Conservation (phyloP, 441 rosid genomes). For the Pelargonium myrrhifolium region DNA sequence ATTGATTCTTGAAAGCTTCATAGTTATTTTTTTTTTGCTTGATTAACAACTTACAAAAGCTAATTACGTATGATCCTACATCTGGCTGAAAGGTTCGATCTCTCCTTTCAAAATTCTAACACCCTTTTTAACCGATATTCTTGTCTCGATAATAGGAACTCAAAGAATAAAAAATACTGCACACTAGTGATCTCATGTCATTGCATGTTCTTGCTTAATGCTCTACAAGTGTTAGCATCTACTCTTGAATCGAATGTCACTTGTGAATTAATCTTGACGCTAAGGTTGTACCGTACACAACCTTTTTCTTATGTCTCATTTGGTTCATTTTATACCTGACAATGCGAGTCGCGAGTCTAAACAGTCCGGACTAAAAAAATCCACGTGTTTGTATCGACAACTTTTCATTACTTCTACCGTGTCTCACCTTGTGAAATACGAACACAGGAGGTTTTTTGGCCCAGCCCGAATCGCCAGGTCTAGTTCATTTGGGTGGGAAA, state of each 20-base stretch:
- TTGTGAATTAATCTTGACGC: background rate
- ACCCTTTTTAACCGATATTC: background rate
- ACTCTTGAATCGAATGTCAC: background rate
- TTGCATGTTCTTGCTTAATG: background rate
- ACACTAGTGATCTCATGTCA: background rate
- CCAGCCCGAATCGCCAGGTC: no score
- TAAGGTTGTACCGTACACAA: background rate
- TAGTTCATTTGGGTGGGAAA: slow-evolving; percentile 16
- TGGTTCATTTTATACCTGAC: background rate
- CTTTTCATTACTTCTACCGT: no score
- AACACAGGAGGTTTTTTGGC: no score
- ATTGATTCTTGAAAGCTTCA: background rate
- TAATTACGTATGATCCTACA: background rate
- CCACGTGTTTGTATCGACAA: no score
- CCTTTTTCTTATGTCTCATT: background rate
- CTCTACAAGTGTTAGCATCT: slow-evolving; percentile 1
- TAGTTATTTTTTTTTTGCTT: no score
- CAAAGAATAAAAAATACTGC: background rate
- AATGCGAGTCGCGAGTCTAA: no score
- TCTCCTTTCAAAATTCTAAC: no score
- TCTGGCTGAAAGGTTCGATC: background rate
- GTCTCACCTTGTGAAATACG: no score
- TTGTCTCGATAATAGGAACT: slow-evolving; percentile 2
- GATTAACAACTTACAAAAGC: background rate
- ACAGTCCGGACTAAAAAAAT: no score